These are phyloP conservation scores for Pseudogymnoascus sp. DNA, from an alignment of 2,329 filamentous ascomycete genomes.

Conservation along the genomic window DNA sequence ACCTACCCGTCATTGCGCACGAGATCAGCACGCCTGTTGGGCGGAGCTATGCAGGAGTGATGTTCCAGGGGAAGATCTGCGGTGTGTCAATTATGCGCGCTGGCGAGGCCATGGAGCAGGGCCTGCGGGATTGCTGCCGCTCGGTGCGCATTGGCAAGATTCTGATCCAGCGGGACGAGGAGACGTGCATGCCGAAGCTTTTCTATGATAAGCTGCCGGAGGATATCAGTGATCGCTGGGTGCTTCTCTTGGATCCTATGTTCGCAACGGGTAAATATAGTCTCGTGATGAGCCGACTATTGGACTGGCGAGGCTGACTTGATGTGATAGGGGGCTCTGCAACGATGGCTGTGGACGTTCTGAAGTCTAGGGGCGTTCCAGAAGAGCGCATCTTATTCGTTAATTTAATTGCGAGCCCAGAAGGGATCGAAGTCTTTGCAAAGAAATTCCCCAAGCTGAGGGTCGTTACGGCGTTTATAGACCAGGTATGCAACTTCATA, in stretches of 20 bases:
- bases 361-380: slow-evolving; percentile 82
- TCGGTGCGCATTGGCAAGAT: slow-evolving; percentile 99
- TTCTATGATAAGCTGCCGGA: slow-evolving; percentile 97
- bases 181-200: slow-evolving; percentile 81
- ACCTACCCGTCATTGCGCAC: slow-evolving; percentile 83
- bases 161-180: slow-evolving; percentile 92
- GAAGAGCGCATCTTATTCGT: slow-evolving; percentile 94
- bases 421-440: slow-evolving; percentile 83
- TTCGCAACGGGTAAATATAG: slow-evolving; percentile 72
- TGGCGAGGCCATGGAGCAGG: slow-evolving; percentile 97
- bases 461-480: slow-evolving; percentile 92
- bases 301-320: slow-evolving; percentile 11
- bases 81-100: slow-evolving; percentile 98
- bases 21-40: slow-evolving; percentile 87
- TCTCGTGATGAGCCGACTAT: not conserved
- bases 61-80: slow-evolving; percentile 97
- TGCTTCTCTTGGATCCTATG: slow-evolving; percentile 94
- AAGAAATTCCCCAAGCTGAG: slow-evolving; percentile 80
- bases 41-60: slow-evolving; percentile 77
- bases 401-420: slow-evolving; percentile 93
- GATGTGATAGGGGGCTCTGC: slow-evolving; percentile 68
- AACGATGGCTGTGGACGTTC: slow-evolving; percentile 90
- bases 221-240: slow-evolving; percentile 89
- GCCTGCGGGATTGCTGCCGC: slow-evolving; percentile 87
- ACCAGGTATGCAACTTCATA: slow-evolving; percentile 44